These are phyloP conservation scores for Psilocybe tampanensis DNA, from an alignment of 768 basidiomycete genomes.

Conservation along the genomic window DNA sequence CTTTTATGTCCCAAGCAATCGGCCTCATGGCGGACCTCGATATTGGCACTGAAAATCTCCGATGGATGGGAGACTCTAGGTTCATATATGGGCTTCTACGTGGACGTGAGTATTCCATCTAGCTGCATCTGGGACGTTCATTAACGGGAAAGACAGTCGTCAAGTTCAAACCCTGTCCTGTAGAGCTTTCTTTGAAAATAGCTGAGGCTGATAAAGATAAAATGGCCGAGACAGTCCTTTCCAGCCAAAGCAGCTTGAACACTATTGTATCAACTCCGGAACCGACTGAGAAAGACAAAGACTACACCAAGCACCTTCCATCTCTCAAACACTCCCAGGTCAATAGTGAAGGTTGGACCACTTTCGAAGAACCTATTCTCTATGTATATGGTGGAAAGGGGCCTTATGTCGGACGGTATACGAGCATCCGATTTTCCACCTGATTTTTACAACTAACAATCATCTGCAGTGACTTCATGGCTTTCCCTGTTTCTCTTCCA, in stretches of 20 bases:
- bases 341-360: constrained; percentile 67
- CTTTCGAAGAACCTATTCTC: constrained; percentile 65
- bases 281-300: constrained; percentile 1
- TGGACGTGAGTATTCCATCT: constrained; percentile 49
- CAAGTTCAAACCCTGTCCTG: constrained; percentile 61
- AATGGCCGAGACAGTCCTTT: constrained; percentile 58
- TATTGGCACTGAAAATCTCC: constrained; percentile 78
- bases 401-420: constrained; percentile 70
- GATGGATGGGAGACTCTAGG: constrained; percentile 86
- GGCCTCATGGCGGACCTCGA: constrained; percentile 89
- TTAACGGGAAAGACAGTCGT: constrained; percentile 45
- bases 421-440: background rate
- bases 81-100: constrained; percentile 75
- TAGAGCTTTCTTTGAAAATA: constrained; percentile 73
- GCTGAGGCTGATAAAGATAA: constrained; percentile 68
- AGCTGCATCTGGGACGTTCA: background rate
- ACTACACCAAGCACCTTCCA: constrained; percentile 37
- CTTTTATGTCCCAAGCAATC: constrained; percentile 82
- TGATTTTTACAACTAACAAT: background rate
- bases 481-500: constrained; percentile 81
- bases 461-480: constrained; percentile 64
- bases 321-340: constrained; percentile 44
- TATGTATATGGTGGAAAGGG: constrained; percentile 81
- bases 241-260: constrained; percentile 32
- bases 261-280: background rate